phyloP scores from a whole-genome alignment of 441 rosid species.

The Pelargonium citronellum region DNA sequence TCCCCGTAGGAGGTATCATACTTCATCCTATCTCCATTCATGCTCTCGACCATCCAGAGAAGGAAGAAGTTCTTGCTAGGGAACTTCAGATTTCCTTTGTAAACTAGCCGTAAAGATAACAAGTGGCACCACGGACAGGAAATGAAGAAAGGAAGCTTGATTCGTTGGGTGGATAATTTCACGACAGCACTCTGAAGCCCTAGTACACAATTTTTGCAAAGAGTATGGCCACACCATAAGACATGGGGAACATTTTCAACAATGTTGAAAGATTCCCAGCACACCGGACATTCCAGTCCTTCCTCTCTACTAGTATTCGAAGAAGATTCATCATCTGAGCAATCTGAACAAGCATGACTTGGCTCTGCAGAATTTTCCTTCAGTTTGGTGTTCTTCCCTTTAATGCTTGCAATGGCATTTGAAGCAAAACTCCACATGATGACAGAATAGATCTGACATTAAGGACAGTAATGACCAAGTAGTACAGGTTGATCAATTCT shows the following conservation, averaged over 20 bases:
- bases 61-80: conserved; percentile 29
- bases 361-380: conserved; percentile 21
- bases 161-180: conserved; percentile 20
- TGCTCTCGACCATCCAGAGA: conserved; percentile 31
- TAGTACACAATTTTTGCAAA: conserved; percentile 27
- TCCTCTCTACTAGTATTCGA: conserved; percentile 23
- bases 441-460: neutral
- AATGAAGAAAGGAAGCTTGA: conserved; percentile 26
- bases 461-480: neutral
- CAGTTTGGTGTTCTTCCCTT: conserved; percentile 7
- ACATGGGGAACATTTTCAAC: conserved; percentile 27
- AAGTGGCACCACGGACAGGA: conserved; percentile 33
- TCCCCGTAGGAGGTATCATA: conserved; percentile 16
- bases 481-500: neutral
- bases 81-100: conserved; percentile 22
- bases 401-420: conserved; percentile 23
- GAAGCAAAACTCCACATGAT: conserved; percentile 28
- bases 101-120: conserved; percentile 20
- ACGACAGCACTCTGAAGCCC: conserved; percentile 24
- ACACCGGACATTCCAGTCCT: conserved; percentile 30
- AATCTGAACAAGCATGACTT: conserved; percentile 19
- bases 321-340: conserved; percentile 25
- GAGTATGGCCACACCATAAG: conserved; percentile 29
- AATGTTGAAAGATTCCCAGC: conserved; percentile 30
- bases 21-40: conserved; percentile 22